Evolutionary conservation across 106 monocot genomes (phyloP).

Genomic region (Narthecium ossifragum): DNA sequence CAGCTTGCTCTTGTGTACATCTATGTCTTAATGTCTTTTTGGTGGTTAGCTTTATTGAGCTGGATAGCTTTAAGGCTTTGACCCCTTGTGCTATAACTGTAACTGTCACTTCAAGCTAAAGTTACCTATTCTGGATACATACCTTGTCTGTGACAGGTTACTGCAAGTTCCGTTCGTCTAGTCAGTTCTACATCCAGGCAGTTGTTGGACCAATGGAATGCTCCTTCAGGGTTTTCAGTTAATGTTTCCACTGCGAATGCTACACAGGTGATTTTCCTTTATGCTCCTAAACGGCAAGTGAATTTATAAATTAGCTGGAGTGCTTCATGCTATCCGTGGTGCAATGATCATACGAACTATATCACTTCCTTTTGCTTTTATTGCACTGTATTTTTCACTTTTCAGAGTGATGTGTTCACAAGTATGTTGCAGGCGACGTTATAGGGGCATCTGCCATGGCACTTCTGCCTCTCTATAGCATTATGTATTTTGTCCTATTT

Average conservation of each 20-base stretch:
- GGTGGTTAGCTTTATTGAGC: background rate
- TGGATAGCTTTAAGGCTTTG: too few species aligned
- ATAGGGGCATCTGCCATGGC: too few species aligned
- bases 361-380: too few species aligned
- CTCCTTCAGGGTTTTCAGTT: constrained; percentile 81
- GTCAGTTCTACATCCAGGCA: constrained; percentile 77
- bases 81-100: background rate
- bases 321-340: too few species aligned
- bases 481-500: too few species aligned
- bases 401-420: too few species aligned
- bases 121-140: too few species aligned
- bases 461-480: too few species aligned
- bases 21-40: background rate
- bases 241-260: constrained; percentile 99
- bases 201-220: constrained; percentile 83
- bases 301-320: too few species aligned
- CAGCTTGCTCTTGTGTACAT: background rate
- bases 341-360: too few species aligned
- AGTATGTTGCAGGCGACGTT: too few species aligned
- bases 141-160: constrained; percentile 53
- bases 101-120: background rate
- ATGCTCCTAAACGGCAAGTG: background rate
- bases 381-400: too few species aligned
- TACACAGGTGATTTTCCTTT: constrained; percentile 51
- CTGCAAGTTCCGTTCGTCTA: constrained; percentile 71